These are phyloP conservation scores for Cystobasidium ongulense DNA, from an alignment of 768 basidiomycete genomes.

Conservation along the genomic window DNA sequence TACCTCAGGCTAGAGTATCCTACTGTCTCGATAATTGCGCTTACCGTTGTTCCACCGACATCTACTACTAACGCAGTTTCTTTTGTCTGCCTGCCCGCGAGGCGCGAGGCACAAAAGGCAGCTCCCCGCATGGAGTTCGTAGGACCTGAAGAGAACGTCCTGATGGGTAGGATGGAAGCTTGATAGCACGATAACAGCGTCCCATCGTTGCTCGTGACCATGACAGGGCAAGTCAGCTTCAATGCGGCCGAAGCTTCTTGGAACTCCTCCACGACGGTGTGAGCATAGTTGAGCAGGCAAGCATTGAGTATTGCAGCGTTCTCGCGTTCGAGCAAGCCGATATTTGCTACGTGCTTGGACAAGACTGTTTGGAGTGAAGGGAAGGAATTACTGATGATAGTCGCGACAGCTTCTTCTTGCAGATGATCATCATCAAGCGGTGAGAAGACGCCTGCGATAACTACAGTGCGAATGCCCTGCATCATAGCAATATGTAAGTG, in stretches of 20 bases:
- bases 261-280: slow-evolving; percentile 54
- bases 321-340: slow-evolving; percentile 59
- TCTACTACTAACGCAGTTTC: slow-evolving; percentile 51
- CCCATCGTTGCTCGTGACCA: slow-evolving; percentile 45
- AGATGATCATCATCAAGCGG: slow-evolving; percentile 50
- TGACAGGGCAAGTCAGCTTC: slow-evolving; percentile 49
- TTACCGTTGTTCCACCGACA: slow-evolving; percentile 42
- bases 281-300: slow-evolving; percentile 57
- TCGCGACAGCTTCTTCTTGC: slow-evolving; percentile 52
- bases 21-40: slow-evolving; percentile 49
- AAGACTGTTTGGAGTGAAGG: slow-evolving; percentile 51
- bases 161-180: slow-evolving; percentile 56
- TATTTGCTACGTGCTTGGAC: slow-evolving; percentile 55
- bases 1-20: slow-evolving; percentile 43
- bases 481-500: background rate
- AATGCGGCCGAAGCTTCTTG: slow-evolving; percentile 52
- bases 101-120: slow-evolving; percentile 52
- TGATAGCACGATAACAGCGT: slow-evolving; percentile 43
- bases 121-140: slow-evolving; percentile 67
- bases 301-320: slow-evolving; percentile 62
- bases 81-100: background rate
- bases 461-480: slow-evolving; percentile 46
- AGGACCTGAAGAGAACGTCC: slow-evolving; percentile 57
- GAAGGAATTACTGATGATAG: slow-evolving; percentile 49
- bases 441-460: slow-evolving; percentile 52